Base-by-base conservation (phyloP, 2,329 filamentous ascomycete genomes). In the Curvularia sp. region DNA sequence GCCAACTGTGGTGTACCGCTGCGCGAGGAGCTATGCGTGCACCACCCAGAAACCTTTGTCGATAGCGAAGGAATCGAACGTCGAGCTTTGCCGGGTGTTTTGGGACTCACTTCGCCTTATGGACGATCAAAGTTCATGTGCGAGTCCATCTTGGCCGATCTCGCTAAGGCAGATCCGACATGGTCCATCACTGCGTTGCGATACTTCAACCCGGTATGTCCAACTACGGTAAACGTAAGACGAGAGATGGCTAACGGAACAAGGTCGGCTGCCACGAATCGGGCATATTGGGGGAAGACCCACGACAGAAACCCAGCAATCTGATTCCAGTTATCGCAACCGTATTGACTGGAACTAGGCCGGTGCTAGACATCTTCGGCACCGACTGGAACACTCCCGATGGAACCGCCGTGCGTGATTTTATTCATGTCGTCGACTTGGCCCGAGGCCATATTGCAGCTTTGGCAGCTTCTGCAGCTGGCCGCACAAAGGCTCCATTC, bases 41-140 rank as follows among this genome's bases (percentile, higher is more conserved):
- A 85, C 69, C 71, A 75, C 18, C 77, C 79, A 41, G 82, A 85
- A 61, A 72, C 72, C 3, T 81, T 80, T 55, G 67, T 75, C 41
- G 78, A 82, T 47, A 72, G 79, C 35, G 64, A 80, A 13, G 83
- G 82, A 5, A 51, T 75, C 2, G 75, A 81, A 50, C 77, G 75
- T 30, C 72, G 73, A 10, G 75, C 80, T 30, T 70, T 81, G 39
- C 79, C 82, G 12, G 85, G 85, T 12, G 83, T 80, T 31, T 78
- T 81, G 15, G 85, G 86, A 9, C 80, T 89, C 58, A 88, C 86
- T 13, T 88, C 85, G 65, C 87, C 87, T 1, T 89, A 89, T 67
- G 87, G 86, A 18, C 82, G 87, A 52, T 86, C 86, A 2, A 89
- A 89, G 73, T 89, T 86, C 80, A 87, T 89, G 76, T 86, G 85